Conservation (phyloP, 805 yeast genomes). For the Lipomyces starkeyi region DNA sequence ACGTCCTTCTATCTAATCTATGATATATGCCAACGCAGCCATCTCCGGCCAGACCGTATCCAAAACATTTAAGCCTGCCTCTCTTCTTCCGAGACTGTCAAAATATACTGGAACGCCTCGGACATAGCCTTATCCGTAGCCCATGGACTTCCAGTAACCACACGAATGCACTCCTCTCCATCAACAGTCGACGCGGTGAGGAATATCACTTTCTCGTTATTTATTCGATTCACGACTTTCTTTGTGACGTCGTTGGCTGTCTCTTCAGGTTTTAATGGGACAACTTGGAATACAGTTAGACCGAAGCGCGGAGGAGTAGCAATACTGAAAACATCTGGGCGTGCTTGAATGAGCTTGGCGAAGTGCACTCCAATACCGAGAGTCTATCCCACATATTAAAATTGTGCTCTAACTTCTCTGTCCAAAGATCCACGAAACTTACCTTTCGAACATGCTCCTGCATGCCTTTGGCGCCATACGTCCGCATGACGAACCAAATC, state of each 20-base stretch:
- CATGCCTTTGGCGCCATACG: conserved; percentile 37
- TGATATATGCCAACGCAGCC: neutral
- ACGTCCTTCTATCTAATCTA: neutral
- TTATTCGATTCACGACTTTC: conserved; percentile 31
- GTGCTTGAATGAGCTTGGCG: conserved; percentile 22
- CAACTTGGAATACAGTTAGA: conserved; percentile 37
- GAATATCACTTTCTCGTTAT: conserved; percentile 32
- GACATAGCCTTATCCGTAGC: conserved; percentile 29
- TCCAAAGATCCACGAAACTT: neutral
- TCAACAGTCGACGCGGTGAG: conserved; percentile 36
- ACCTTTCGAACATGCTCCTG: conserved; percentile 34
- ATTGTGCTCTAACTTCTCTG: neutral
- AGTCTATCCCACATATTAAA: conserved; percentile 4
- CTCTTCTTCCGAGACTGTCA: conserved; percentile 31
- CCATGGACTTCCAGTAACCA: conserved; percentile 39
- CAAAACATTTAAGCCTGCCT: neutral
- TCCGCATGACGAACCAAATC: conserved; percentile 41
- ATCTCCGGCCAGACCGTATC: neutral
- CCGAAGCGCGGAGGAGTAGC: conserved; percentile 36
- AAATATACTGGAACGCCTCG: conserved; percentile 25
- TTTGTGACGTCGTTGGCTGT: conserved; percentile 30
- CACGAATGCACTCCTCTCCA: conserved; percentile 30
- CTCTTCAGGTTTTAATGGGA: conserved; percentile 18
- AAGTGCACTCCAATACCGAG: conserved; percentile 32
- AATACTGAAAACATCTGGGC: conserved; percentile 30